phyloP scores from a whole-genome alignment of 2,329 filamentous ascomycete species.

The Curvularia sp. region DNA sequence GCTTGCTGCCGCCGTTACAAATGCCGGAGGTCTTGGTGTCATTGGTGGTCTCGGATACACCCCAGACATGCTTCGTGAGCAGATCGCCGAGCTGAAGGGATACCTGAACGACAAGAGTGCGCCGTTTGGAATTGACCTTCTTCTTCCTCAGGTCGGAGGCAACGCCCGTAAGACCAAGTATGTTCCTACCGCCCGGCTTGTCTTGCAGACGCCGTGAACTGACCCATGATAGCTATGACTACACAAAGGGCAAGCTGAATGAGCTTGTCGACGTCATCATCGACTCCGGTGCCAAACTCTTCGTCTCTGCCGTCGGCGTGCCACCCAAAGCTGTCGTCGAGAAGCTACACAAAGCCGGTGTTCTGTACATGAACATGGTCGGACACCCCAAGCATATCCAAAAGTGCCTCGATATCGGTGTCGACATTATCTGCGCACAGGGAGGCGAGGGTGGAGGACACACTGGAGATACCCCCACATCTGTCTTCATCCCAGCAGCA shows the following conservation, averaged over 20 bases:
- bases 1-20: conserved; percentile 94
- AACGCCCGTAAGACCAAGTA: conserved; percentile 94
- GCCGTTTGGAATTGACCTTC: conserved; percentile 91
- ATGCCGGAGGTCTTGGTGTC: conserved; percentile 94
- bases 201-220: conserved; percentile 6
- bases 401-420: conserved; percentile 88
- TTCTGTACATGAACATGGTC: conserved; percentile 99
- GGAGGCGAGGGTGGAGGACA: conserved; percentile 97
- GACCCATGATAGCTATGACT: conserved; percentile 78
- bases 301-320: conserved; percentile 95
- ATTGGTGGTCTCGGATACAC: conserved; percentile 96
- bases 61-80: conserved; percentile 94
- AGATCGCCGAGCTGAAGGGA: conserved; percentile 92
- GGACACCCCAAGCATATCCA: conserved; percentile 98
- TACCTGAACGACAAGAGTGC: conserved; percentile 88
- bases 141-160: conserved; percentile 93
- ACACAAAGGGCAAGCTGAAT: conserved; percentile 97
- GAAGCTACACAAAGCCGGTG: conserved; percentile 82
- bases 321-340: conserved; percentile 90
- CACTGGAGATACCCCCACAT: conserved; percentile 91
- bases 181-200: conserved; percentile 16
- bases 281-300: conserved; percentile 86
- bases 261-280: conserved; percentile 92
- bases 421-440: conserved; percentile 97
- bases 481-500: conserved; percentile 90